Conservation (phyloP, 441 rosid genomes). For the Croton laevigatus region DNA sequence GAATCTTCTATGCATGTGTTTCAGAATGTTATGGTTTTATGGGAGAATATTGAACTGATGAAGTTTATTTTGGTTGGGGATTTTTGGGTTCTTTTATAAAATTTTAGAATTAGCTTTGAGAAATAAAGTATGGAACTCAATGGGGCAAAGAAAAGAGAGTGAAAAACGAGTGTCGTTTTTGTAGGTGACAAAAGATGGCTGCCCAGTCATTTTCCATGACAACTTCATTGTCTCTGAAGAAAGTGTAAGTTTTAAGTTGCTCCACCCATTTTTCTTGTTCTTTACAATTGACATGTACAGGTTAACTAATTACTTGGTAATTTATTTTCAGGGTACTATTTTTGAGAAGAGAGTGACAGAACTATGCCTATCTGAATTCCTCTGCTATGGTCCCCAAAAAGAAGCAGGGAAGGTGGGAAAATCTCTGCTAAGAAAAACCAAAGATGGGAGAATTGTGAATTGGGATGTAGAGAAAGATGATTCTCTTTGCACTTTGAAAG, state of each 20-base stretch:
- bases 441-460: slow-evolving; percentile 60
- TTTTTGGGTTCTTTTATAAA: slow-evolving; percentile 4
- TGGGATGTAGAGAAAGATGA: slow-evolving; percentile 81
- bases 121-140: slow-evolving; percentile 17
- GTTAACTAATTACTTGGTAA: not conserved
- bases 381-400: slow-evolving; percentile 67
- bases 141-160: slow-evolving; percentile 22
- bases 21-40: not conserved
- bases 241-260: slow-evolving; percentile 65
- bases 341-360: slow-evolving; percentile 78
- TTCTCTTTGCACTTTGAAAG: slow-evolving; percentile 65
- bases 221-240: slow-evolving; percentile 67
- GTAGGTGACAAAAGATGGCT: slow-evolving; percentile 88
- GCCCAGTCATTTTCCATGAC: slow-evolving; percentile 94
- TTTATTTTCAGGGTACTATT: slow-evolving; percentile 46
- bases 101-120: slow-evolving; percentile 11
- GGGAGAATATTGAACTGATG: slow-evolving; percentile 12
- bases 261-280: not conserved
- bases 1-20: not conserved
- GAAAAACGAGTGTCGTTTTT: slow-evolving; percentile 34
- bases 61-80: slow-evolving; percentile 13
- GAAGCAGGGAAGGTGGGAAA: slow-evolving; percentile 48
- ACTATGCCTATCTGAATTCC: slow-evolving; percentile 56
- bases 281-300: too few species aligned
- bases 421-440: slow-evolving; percentile 58